Evolutionary conservation across 2,329 filamentous ascomycete species (phyloP).

Genomic region (Laburnicola sp.): DNA sequence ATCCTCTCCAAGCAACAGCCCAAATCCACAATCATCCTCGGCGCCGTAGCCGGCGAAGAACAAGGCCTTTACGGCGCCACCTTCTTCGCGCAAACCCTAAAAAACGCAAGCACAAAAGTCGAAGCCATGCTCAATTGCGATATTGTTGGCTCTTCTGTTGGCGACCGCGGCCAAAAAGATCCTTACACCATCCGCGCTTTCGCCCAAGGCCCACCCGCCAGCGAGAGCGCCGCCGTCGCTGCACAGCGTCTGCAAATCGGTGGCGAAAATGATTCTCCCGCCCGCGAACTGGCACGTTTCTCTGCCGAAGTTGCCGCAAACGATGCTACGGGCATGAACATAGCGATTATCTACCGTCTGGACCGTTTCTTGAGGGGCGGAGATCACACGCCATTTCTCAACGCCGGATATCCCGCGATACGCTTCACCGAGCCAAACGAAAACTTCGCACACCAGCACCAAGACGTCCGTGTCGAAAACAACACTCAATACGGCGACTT

Average conservation of each 20-base stretch:
- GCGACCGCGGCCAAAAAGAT: slow-evolving; percentile 51
- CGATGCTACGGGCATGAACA: slow-evolving; percentile 56
- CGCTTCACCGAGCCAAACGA: slow-evolving; percentile 63
- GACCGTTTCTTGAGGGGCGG: slow-evolving; percentile 61
- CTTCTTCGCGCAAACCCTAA: slow-evolving; percentile 57
- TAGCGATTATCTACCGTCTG: slow-evolving; percentile 59
- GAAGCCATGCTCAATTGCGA: slow-evolving; percentile 63
- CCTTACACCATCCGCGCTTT: slow-evolving; percentile 60
- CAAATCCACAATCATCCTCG: slow-evolving; percentile 59
- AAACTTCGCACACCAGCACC: slow-evolving; percentile 62
- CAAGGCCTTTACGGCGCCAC: slow-evolving; percentile 58
- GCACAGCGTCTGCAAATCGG: slow-evolving; percentile 47
- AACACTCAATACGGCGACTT: slow-evolving; percentile 60
- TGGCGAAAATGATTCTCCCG: slow-evolving; percentile 59
- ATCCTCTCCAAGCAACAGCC: slow-evolving; percentile 54
- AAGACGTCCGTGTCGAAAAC: slow-evolving; percentile 55
- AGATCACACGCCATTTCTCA: slow-evolving; percentile 60
- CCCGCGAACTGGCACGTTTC: slow-evolving; percentile 59
- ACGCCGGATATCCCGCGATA: slow-evolving; percentile 58
- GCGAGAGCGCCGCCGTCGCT: slow-evolving; percentile 46
- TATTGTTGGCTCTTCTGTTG: slow-evolving; percentile 58
- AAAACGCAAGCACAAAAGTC: slow-evolving; percentile 57
- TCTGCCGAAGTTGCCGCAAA: slow-evolving; percentile 59
- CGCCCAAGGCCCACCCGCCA: slow-evolving; percentile 53
- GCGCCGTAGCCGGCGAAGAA: slow-evolving; percentile 61